Evolutionary conservation across 2,329 filamentous ascomycete species (phyloP), one percentile per base, ranked within the genome.

Genomic region (Arthrobotrys pseudoclavata): DNA sequence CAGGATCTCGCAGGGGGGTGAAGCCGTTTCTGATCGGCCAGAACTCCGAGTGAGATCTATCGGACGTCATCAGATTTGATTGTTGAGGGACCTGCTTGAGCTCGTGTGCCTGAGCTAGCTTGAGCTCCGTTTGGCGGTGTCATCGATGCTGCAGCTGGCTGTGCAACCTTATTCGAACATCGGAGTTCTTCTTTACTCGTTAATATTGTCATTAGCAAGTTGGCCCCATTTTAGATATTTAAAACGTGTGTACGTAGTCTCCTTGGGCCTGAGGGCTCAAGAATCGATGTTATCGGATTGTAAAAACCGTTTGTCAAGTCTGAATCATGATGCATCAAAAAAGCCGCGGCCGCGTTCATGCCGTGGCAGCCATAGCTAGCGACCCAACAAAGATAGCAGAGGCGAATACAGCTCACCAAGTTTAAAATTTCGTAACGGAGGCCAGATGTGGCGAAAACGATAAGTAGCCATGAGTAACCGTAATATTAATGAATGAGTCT

Each of bases 161-260:
- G 55, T 40, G 55, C 34, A 60, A 60, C 55, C 55, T 60, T 60
- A 60, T 60, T 60, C 55, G 55, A 60, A 60, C 55, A 60, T 60
- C 55, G 55, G 55, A 60, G 42, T 60, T 60, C 55, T 34, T 60
- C 34, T 26, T 42, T 22, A 29, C 22, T n/a, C 29, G 22, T 50
- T 26, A 15, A 29, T 31, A 29, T 53, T 2, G 34, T 37, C 31
- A 37, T 57, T 57, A 57, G 29, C 22, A 37, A 37, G 24, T 34
- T 10, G 26, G 29, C 40, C 52, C 29, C 4, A 57, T 37, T 57
- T 57, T 37, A 57, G 52, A 57, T 22, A 20, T 57, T 7, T 10
- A 60, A 60, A 34, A 34, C 55, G 55, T 26, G 34, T 34, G 42
- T 42, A 60, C 31, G 55, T 60, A 60, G 26, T 60, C 18, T 37